These are phyloP conservation scores for Heliocybe sulcata DNA, from an alignment of 1,284 basidiomycete species.

Conservation along the genomic window DNA sequence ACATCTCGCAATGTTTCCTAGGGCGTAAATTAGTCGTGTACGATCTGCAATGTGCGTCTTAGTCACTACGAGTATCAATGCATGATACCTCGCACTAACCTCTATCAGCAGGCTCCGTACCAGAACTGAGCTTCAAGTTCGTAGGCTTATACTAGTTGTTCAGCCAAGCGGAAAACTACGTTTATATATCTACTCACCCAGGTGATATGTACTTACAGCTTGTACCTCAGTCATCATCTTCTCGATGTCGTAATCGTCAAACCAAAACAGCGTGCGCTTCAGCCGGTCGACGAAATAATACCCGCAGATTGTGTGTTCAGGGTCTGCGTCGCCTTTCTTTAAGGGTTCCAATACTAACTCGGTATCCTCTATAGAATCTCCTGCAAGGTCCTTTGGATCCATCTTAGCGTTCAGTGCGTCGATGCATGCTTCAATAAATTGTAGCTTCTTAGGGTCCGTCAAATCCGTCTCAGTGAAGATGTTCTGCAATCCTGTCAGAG, in stretches of 20 bases:
- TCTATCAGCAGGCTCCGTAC: conserved; percentile 17
- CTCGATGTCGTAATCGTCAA: conserved; percentile 17
- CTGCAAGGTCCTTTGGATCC: not conserved
- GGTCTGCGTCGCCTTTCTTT: conserved; percentile 1
- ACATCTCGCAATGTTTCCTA: conserved; percentile 45
- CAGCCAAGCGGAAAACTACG: not conserved
- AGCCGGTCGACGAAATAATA: conserved; percentile 20
- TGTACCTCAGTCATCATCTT: conserved; percentile 22
- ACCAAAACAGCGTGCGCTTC: conserved; percentile 19
- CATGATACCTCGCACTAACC: too few relatives aligned
- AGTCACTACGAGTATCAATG: too few relatives aligned
- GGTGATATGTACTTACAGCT: conserved; percentile 30
- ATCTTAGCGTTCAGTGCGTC: conserved; percentile 7
- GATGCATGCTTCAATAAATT: conserved; percentile 12
- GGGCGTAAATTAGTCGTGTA: conserved; percentile 12
- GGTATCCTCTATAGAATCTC: conserved; percentile 8
- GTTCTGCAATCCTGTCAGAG: conserved; percentile 5
- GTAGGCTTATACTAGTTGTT: conserved; percentile 25
- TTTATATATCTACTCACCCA: conserved; percentile 26
- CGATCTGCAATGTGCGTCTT: conserved; percentile 7
- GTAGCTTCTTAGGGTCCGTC: conserved; percentile 7
- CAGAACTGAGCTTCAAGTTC: conserved; percentile 47
- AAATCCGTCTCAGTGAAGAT: conserved; percentile 20
- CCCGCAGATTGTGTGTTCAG: conserved; percentile 14
- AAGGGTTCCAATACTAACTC: conserved; percentile 20